Conservation (phyloP, 1,284 basidiomycete genomes). For the Albatrellus sp. region DNA sequence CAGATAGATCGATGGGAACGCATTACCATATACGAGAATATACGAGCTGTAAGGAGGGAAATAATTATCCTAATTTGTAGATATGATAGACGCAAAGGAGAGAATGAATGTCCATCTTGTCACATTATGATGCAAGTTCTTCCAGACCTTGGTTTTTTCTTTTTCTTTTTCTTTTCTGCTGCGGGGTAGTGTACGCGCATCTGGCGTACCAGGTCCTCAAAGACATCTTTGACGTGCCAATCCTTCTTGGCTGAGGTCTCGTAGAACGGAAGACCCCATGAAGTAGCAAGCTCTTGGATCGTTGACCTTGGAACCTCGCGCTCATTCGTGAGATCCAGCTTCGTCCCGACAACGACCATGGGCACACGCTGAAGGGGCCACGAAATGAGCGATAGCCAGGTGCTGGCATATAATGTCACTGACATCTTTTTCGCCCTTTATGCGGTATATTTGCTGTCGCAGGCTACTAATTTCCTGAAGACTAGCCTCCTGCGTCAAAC, state of each 20-base stretch:
- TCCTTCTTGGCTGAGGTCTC: constrained; percentile 77
- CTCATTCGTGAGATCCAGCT: constrained; percentile 73
- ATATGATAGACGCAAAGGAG: too few species aligned
- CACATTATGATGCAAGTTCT: constrained; percentile 47
- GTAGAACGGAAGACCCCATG: constrained; percentile 71
- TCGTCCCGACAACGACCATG: constrained; percentile 82
- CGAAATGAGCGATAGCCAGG: not conserved
- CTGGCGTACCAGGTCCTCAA: constrained; percentile 66
- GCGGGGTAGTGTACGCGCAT: constrained; percentile 56
- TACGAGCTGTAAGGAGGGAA: too few species aligned
- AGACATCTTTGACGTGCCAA: constrained; percentile 71
- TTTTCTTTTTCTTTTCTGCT: constrained; percentile 23
- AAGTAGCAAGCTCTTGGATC: constrained; percentile 51
- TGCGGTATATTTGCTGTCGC: constrained; percentile 68
- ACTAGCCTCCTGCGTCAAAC: constrained; percentile 67
- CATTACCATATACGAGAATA: too few species aligned
- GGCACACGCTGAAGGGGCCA: constrained; percentile 40
- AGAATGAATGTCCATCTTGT: constrained; percentile 8
- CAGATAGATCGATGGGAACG: too few species aligned
- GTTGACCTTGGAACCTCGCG: constrained; percentile 63
- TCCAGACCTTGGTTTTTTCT: constrained; percentile 13
- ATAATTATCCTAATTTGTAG: too few species aligned
- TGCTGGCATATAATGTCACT: constrained; percentile 11
- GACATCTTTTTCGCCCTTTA: constrained; percentile 60
- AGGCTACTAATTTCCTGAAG: constrained; percentile 69